These are phyloP conservation scores for Jamesozyma hellenica DNA, from an alignment of 805 yeast species.

Conservation along the genomic window DNA sequence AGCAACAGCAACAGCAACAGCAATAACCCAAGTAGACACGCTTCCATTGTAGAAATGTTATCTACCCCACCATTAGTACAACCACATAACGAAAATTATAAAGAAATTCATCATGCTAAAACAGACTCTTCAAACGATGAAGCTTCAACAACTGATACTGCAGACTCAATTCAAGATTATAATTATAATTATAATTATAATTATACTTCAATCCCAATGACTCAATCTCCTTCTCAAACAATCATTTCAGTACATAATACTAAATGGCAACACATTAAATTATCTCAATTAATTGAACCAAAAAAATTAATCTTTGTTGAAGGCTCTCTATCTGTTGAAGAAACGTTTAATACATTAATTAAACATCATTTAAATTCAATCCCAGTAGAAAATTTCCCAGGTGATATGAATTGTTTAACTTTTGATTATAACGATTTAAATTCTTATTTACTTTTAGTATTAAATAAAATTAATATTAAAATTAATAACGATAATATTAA, in stretches of 20 bases:
- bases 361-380: constrained; percentile 70
- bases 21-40: constrained; percentile 32
- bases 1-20: constrained; percentile 2
- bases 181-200: no score
- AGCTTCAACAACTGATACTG: background rate
- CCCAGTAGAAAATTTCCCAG: constrained; percentile 55
- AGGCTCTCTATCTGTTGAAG: constrained; percentile 64
- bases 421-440: constrained; percentile 90
- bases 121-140: background rate
- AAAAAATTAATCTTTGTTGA: constrained; percentile 66
- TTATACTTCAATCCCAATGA: constrained; percentile 9
- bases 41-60: constrained; percentile 64
- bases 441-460: constrained; percentile 71
- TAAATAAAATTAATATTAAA: constrained; percentile 58
- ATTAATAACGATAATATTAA: constrained; percentile 31
- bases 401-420: constrained; percentile 62
- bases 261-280: constrained; percentile 63
- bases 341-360: constrained; percentile 73
- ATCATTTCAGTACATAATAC: constrained; percentile 19
- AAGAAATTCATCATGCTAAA: no score
- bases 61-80: constrained; percentile 58
- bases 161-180: background rate
- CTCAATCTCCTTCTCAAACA: constrained; percentile 14
- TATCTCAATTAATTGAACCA: constrained; percentile 66
- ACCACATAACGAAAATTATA: background rate